Evolutionary conservation across 768 basidiomycete species (phyloP).

Genomic region (Suillus tomentosus): DNA sequence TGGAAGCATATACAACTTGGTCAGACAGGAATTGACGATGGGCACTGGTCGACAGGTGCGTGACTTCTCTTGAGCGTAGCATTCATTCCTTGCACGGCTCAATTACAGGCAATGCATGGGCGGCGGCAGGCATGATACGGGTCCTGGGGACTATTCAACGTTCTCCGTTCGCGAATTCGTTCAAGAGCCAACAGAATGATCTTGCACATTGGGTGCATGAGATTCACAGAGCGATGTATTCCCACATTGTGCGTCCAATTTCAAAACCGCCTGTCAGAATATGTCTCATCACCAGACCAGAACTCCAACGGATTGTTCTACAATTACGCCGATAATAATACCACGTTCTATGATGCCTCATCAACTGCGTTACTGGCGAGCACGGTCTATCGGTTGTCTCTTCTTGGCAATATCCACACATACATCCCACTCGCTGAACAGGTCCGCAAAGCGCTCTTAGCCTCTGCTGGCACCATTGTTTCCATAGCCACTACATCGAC

Average conservation of each 20-base stretch:
- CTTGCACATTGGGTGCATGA: slow-evolving; percentile 68
- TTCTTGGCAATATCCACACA: slow-evolving; percentile 49
- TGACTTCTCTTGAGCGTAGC: background rate
- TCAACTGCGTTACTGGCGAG: slow-evolving; percentile 75
- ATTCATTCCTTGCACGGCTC: background rate
- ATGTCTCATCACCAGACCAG: background rate
- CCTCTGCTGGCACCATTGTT: slow-evolving; percentile 20
- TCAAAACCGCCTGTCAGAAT: background rate
- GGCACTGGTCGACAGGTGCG: slow-evolving; percentile 81
- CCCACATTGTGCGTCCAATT: slow-evolving; percentile 48
- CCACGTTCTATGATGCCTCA: slow-evolving; percentile 71
- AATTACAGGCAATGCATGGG: slow-evolving; percentile 80
- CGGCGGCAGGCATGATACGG: slow-evolving; percentile 83
- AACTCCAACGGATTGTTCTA: slow-evolving; percentile 42
- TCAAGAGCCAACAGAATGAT: slow-evolving; percentile 56
- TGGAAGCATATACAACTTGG: slow-evolving; percentile 82
- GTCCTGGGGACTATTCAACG: slow-evolving; percentile 74
- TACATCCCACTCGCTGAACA: slow-evolving; percentile 61
- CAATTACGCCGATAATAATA: slow-evolving; percentile 67
- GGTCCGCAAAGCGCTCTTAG: slow-evolving; percentile 44
- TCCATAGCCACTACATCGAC: slow-evolving; percentile 13
- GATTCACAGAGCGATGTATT: slow-evolving; percentile 74
- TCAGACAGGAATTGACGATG: slow-evolving; percentile 49
- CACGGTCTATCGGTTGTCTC: slow-evolving; percentile 73
- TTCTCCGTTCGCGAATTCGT: slow-evolving; percentile 51